phyloP scores from a whole-genome alignment of 2,329 filamentous ascomycete genomes.

The Ophiocordyceps camponoti-floridani region DNA sequence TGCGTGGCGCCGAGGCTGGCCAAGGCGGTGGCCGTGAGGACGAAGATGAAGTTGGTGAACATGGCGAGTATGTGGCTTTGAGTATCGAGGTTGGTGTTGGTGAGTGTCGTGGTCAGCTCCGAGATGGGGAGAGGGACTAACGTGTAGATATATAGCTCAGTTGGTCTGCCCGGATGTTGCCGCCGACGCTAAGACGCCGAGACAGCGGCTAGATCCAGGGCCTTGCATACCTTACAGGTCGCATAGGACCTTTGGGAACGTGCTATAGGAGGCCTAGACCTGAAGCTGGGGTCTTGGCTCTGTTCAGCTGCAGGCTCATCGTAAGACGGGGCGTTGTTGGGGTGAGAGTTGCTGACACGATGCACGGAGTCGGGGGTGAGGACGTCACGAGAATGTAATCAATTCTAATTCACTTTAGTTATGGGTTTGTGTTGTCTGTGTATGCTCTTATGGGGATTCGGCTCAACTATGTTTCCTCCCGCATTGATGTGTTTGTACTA shows the following conservation, averaged over 20 bases:
- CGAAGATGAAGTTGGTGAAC: neutral
- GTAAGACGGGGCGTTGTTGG: too few species aligned
- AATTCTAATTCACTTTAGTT: too few species aligned
- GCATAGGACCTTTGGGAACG: neutral
- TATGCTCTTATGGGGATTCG: too few species aligned
- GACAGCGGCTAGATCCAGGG: neutral
- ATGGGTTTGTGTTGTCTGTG: too few species aligned
- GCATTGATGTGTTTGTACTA: too few species aligned
- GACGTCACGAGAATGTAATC: too few species aligned
- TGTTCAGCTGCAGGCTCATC: neutral
- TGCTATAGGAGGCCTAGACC: neutral
- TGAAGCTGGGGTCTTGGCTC: neutral
- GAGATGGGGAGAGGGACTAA: neutral
- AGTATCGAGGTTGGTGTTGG: neutral
- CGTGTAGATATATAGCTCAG: too few species aligned
- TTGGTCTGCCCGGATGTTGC: neutral
- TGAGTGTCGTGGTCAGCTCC: neutral
- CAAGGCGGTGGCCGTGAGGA: neutral
- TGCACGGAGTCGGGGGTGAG: too few species aligned
- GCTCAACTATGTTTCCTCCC: too few species aligned
- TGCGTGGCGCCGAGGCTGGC: neutral
- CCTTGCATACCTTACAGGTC: neutral
- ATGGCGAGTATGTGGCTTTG: neutral
- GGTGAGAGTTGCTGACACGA: too few species aligned
- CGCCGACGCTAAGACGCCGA: neutral